Evolutionary conservation across 169 alveolate genomes (phyloP), one percentile per base, ranked within the genome.

Genomic region (Plasmodium vinckei): DNA sequence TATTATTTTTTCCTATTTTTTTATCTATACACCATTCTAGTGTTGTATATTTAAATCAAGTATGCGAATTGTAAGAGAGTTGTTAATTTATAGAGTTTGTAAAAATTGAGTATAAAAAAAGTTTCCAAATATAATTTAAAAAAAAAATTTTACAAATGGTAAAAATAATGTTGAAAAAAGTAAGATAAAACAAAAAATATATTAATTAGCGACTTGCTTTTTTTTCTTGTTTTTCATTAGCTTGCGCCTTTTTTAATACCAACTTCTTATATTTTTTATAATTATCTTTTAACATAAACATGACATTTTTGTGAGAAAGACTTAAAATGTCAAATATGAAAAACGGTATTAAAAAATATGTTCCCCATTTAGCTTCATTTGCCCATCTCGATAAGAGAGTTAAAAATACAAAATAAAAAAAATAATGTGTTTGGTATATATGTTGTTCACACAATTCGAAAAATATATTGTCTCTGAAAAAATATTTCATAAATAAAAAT

Each of bases 301-400:
- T 67, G n/a, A 79, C 39, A 27, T 79, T 61, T 9, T 59, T 79
- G 51, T 79, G 89, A 15, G 63, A 65, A 61, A 64, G 64, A 65
- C 51, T 56, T 5, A 54, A 23, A 53, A 65, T 53, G 21, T 79
- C 89, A 54, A 23, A 64, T 17, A 79, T 59, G 67, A 79, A 79
- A 56, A 25, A 67, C 19, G 89, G 69, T 19, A 53, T 53, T 39
- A 65, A 42, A 51, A 79, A 79, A 60, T 64, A 79, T 2, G 89
- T 65, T 13, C 89, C 89, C 89, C 89, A 79, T 12, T 79, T 71
- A 10, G 89, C 89, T 23, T 79, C 89, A 65, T 79, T 79, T 21
- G 71, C 71, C 89, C 89, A 79, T 65, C 89, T 79, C 5, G 89
- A 79, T 46, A 79, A 23, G 49, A 79, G 79, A 21, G 89, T 79